phyloP scores from a whole-genome alignment of 2,329 filamentous ascomycete genomes.

The Pseudocercospora vitis region DNA sequence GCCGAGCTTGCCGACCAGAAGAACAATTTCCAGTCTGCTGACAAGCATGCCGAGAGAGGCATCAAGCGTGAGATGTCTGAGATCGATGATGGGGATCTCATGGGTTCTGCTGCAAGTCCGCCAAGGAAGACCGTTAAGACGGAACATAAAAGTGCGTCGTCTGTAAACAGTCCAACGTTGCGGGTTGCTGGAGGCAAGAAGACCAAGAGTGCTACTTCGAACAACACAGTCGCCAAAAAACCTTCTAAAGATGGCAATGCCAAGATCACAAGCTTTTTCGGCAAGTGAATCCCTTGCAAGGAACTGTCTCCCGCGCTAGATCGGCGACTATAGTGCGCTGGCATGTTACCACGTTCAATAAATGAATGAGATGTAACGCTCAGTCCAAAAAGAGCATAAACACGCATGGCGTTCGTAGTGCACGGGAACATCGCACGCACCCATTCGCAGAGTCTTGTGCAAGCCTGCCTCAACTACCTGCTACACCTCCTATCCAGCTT shows the following conservation, averaged over 20 bases:
- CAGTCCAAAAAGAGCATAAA: too few relatives aligned
- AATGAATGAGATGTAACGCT: too few relatives aligned
- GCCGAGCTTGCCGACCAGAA: constrained; percentile 37
- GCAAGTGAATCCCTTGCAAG: constrained; percentile 40
- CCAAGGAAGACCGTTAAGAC: constrained; percentile 41
- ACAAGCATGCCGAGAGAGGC: constrained; percentile 33
- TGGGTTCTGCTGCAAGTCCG: constrained; percentile 34
- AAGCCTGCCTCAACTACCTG: too few relatives aligned
- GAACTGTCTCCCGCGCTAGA: too few relatives aligned
- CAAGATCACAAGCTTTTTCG: constrained; percentile 60
- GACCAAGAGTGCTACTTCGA: constrained; percentile 58
- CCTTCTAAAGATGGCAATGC: constrained; percentile 52
- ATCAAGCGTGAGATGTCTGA: constrained; percentile 53
- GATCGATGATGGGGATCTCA: constrained; percentile 34
- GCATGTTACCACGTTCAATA: too few relatives aligned
- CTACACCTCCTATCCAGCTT: too few relatives aligned
- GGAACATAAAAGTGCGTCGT: constrained; percentile 33
- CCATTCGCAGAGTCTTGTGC: too few relatives aligned
- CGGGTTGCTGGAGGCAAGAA: constrained; percentile 39
- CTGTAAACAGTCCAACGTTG: constrained; percentile 22
- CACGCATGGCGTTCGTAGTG: too few relatives aligned
- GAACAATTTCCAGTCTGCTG: constrained; percentile 29
- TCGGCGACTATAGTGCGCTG: too few relatives aligned
- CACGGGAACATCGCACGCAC: too few relatives aligned
- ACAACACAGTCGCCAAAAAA: constrained; percentile 50